Conservation (phyloP, 148 eudicot genomes). For the Fagopyrum homotropicum region DNA sequence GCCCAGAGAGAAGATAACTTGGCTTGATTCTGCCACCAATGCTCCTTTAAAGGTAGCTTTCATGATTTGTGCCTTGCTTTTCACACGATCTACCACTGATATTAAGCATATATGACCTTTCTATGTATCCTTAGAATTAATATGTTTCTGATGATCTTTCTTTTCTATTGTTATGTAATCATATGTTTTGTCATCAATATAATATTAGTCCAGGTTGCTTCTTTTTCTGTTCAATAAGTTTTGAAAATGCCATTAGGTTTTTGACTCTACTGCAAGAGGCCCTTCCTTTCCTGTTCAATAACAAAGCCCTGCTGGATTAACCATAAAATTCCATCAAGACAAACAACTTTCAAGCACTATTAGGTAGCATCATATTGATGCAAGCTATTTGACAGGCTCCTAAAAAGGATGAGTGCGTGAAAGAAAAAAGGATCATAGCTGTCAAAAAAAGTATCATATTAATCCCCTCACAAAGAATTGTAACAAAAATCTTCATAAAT, state of each 20-base stretch:
- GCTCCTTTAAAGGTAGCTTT: constrained; percentile 68
- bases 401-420: too few species aligned
- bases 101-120: background rate
- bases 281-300: background rate
- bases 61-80: background rate
- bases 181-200: background rate
- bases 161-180: too few species aligned
- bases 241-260: background rate
- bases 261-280: background rate
- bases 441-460: too few species aligned
- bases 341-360: too few species aligned
- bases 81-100: background rate
- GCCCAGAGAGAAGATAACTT: constrained; percentile 59
- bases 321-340: too few species aligned
- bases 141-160: background rate
- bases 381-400: too few species aligned
- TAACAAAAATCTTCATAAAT: too few species aligned
- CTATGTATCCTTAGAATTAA: background rate
- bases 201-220: background rate
- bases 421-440: too few species aligned
- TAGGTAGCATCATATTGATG: too few species aligned
- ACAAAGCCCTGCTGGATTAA: too few species aligned
- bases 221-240: background rate
- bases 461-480: background rate
- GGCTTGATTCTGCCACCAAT: constrained; percentile 93